Conservation (phyloP, 2,329 filamentous ascomycete genomes). For the Colletotrichum musae region DNA sequence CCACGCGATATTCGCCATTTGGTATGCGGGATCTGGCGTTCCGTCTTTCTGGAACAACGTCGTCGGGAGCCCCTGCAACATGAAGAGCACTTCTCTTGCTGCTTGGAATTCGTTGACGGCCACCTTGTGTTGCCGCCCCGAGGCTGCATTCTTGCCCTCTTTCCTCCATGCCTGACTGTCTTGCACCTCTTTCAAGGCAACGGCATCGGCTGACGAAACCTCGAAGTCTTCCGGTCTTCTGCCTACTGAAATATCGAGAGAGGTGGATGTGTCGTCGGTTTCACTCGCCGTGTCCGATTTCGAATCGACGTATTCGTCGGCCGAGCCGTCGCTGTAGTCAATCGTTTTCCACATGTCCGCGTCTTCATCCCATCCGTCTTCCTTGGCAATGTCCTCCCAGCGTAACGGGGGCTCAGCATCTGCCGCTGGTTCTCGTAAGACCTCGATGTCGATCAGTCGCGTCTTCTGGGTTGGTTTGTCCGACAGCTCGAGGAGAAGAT, state of each 20-base stretch:
- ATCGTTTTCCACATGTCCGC: constrained; percentile 79
- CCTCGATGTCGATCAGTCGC: constrained; percentile 73
- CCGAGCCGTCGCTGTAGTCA: constrained; percentile 78
- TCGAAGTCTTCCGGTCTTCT: constrained; percentile 50
- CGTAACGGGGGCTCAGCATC: constrained; percentile 68
- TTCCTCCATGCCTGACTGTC: constrained; percentile 64
- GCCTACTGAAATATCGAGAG: constrained; percentile 50
- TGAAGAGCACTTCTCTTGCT: constrained; percentile 74
- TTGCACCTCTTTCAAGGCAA: constrained; percentile 50
- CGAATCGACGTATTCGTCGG: constrained; percentile 62
- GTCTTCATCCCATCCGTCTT: constrained; percentile 80
- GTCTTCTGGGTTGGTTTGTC: constrained; percentile 83
- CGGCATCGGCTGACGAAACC: constrained; percentile 50
- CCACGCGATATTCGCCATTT: constrained; percentile 64
- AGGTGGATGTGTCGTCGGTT: constrained; percentile 55
- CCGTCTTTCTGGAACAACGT: constrained; percentile 73
- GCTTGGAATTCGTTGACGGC: constrained; percentile 39
- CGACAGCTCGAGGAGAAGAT: constrained; percentile 84
- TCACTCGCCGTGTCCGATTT: constrained; percentile 51
- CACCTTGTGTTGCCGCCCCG: constrained; percentile 35
- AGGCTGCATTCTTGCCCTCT: constrained; percentile 6
- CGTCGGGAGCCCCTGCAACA: constrained; percentile 85
- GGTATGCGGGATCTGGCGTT: constrained; percentile 57
- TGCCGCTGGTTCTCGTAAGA: constrained; percentile 61
- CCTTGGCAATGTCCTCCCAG: constrained; percentile 84